Evolutionary conservation across 805 yeast species (phyloP), one percentile per base, ranked within the genome.

Genomic region (Teunomyces funiuensis): DNA sequence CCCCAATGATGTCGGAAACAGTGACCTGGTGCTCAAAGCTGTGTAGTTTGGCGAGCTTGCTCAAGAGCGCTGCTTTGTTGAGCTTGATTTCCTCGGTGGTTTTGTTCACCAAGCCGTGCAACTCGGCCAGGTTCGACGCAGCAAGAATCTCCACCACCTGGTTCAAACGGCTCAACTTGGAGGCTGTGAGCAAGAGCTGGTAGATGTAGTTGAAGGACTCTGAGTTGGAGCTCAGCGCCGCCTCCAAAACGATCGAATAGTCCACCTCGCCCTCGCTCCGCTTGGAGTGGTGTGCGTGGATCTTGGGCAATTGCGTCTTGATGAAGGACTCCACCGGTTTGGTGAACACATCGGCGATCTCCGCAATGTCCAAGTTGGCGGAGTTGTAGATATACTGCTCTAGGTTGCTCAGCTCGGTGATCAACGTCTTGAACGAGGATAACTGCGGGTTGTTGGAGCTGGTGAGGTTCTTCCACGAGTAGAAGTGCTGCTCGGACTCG

Each of bases 21-120:
- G 43, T 41, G 7, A 42, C 37, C 19, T 31, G 34, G 13, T 49
- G 51, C 7, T 68, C 71, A 39, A 60, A 52, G n/a, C 58, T 55
- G 25, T 57, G 58, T 26, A 65, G 45, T 42, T 65, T 64, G 20
- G 54, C 42, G 19, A 64, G 46, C 41, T 66, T 60, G 15, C 60
- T 52, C 30, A 63, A 45, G 6, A 55, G 58, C 8, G 44, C 54
- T 3, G 79, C 73, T 54, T 81, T 80, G 47, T 76, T 77, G 44
- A 71, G 62, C 47, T 82, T 80, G 4, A 80, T 74, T 47, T 85
- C 90, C 42, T 81, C 86, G 3, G 81, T 77, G 1, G 83, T 72
- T 46, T 80, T 73, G 41, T 76, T 76, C 15, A 85, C 71, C 51
- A 89, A 60, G 33, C 74, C 79, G 48, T 80, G 83, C 10, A 85